Conservation (phyloP, 1,139 yeast genomes). For the Diutina sp. region DNA sequence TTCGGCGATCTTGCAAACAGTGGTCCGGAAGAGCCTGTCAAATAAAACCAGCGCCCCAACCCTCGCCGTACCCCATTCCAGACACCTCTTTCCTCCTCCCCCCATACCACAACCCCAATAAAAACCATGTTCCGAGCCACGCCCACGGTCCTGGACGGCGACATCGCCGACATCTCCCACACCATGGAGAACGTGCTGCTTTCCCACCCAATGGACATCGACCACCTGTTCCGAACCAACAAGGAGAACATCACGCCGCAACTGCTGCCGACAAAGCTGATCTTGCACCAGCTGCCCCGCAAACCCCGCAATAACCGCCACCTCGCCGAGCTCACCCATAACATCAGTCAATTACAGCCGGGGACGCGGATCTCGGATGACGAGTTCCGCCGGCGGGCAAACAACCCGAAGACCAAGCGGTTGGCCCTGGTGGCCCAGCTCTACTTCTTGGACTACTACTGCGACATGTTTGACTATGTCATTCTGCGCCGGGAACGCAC, state of each 20-base stretch:
- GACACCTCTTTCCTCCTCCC: neutral
- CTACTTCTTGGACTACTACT: slow-evolving; percentile 87
- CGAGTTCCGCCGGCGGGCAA: slow-evolving; percentile 47
- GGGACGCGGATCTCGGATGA: slow-evolving; percentile 15
- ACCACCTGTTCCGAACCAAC: slow-evolving; percentile 20
- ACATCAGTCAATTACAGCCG: slow-evolving; percentile 24
- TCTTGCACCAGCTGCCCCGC: slow-evolving; percentile 22
- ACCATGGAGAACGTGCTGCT: slow-evolving; percentile 34
- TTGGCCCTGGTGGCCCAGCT: slow-evolving; percentile 74
- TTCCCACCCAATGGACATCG: slow-evolving; percentile 27
- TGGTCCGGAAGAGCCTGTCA: neutral
- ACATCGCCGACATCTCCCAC: slow-evolving; percentile 22
- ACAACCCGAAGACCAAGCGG: slow-evolving; percentile 69
- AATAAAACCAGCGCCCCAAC: neutral
- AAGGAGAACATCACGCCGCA: slow-evolving; percentile 35
- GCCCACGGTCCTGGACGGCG: neutral
- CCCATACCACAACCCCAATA: neutral
- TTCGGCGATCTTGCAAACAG: neutral
- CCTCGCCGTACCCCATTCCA: neutral
- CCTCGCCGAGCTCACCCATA: slow-evolving; percentile 14
- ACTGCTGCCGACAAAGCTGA: slow-evolving; percentile 30
- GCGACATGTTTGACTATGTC: slow-evolving; percentile 91
- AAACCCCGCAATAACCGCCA: slow-evolving; percentile 7
- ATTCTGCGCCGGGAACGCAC: slow-evolving; percentile 76
- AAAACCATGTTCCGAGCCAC: neutral